These are phyloP conservation scores for Sporisorium scitamineum DNA, from an alignment of 1,284 basidiomycete species.

Conservation along the genomic window DNA sequence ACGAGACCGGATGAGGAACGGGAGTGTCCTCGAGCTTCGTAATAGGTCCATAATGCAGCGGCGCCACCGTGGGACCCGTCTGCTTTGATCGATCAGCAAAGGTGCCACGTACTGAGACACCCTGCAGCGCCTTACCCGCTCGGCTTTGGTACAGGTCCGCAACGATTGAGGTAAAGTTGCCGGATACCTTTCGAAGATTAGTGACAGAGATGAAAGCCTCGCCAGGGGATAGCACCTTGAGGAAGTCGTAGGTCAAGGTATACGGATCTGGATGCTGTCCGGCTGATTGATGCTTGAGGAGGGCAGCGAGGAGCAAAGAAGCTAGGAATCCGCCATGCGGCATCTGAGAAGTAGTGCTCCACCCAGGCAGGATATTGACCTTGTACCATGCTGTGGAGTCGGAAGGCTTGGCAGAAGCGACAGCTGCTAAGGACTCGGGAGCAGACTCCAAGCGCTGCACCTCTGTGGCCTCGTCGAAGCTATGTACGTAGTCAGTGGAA, in stretches of 20 bases:
- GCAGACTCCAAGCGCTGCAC: background rate
- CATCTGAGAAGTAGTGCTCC: slow-evolving; percentile 5
- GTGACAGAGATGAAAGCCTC: slow-evolving; percentile 6
- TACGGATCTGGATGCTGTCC: slow-evolving; percentile 7
- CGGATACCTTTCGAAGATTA: slow-evolving; percentile 2
- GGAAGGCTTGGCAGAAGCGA: slow-evolving; percentile 3
- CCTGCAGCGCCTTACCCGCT: slow-evolving; percentile 2
- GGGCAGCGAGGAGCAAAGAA: slow-evolving; percentile 7
- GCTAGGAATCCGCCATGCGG: slow-evolving; percentile 13
- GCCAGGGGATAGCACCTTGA: slow-evolving; percentile 7
- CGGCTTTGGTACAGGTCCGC: slow-evolving; percentile 2
- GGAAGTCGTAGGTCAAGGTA: slow-evolving; percentile 10
- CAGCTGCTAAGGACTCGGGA: background rate
- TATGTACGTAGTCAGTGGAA: background rate
- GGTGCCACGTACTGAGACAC: background rate
- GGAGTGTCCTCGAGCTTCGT: slow-evolving; percentile 3
- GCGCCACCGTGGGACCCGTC: slow-evolving; percentile 1
- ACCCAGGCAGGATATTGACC: background rate
- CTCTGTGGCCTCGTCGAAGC: slow-evolving; percentile 6
- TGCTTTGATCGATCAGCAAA: slow-evolving; percentile 11
- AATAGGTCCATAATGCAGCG: slow-evolving; percentile 7
- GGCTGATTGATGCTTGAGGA: background rate
- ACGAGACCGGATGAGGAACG: slow-evolving; percentile 13
- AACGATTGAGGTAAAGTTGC: slow-evolving; percentile 5
- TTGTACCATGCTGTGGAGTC: slow-evolving; percentile 6